Evolutionary conservation across 345 rosid genomes (phyloP), one percentile per base, ranked within the genome.

Genomic region (Melaleuca quinquenervia): DNA sequence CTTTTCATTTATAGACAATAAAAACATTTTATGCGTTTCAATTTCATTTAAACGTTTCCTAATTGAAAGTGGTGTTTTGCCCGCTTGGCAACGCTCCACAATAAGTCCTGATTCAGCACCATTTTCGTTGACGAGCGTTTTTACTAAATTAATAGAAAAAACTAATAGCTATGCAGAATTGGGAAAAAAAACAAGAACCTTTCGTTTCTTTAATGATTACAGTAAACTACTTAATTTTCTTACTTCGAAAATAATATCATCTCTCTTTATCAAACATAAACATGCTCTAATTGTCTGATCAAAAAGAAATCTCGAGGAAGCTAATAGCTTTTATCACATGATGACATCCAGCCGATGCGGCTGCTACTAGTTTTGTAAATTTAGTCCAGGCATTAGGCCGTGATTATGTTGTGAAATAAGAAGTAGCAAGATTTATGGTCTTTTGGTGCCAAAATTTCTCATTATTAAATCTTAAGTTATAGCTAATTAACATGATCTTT

Each of bases 311-410:
- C 32, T 58, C 18, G 4, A 0, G 12, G 3, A 58, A n/a, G 18
- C 1, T 27, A 11, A n/a, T n/a, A 14, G 8, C 32, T n/a, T 58
- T 58, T 58, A 58, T 27, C 29, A 24, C 3, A 0, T 56, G 41
- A 41, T 41, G 41, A 41, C 4, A 41, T 41, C 41, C 41, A 12
- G 32, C 18, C 6, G 3, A 41, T 41, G 4, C 14, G 3, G 36
- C 18, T 6, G 1, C 36, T n/a, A n/a, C 6, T 12, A 11, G n/a
- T n/a, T 55, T 2, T 22, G 14, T 6, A 55, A 55, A 24, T 55
- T 22, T 24, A 0, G 0, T 55, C 13, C 0, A 10, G 10, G 24
- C 27, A 1, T 0, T 24, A 55, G 3, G 27, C 0, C 41, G 41
- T 4, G 41, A 41, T 41, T 41, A 41, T 41, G 41, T 41, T 41